Percentiles rank a stretch among this genome's conserved stretches.
Conservation (phyloP, 495 filamentous ascomycete genomes). For the Aspergillus carlsbadensis region DNA sequence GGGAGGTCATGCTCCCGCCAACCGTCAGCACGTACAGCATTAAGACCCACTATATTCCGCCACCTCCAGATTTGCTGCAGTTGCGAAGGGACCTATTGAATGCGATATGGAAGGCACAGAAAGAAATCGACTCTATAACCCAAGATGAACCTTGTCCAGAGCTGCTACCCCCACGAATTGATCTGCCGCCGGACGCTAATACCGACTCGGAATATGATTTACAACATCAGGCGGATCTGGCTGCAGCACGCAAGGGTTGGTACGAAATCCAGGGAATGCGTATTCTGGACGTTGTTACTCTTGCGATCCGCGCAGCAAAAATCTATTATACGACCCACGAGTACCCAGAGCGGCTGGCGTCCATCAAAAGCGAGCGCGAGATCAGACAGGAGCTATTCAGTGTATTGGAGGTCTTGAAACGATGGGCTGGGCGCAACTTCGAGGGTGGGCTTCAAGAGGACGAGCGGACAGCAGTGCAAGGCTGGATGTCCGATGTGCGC, state of each 20-base stretch:
- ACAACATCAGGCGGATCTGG: conserved; percentile 16
- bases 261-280: conserved; percentile 89
- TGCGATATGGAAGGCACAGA: conserved; percentile 67
- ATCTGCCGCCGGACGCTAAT: conserved; percentile 34
- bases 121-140: conserved; percentile 55
- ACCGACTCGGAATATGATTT: conserved; percentile 38
- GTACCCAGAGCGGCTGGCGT: conserved; percentile 74
- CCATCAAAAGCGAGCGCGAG: conserved; percentile 78
- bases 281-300: conserved; percentile 84
- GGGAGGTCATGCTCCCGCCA: conserved; percentile 80
- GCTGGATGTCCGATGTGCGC: conserved; percentile 76
- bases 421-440: conserved; percentile 86
- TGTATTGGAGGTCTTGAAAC: conserved; percentile 85
- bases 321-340: conserved; percentile 91
- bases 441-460: conserved; percentile 73
- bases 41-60: conserved; percentile 80
- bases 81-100: conserved; percentile 71
- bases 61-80: conserved; percentile 76
- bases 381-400: conserved; percentile 79
- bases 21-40: conserved; percentile 95
- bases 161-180: conserved; percentile 30
- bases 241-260: conserved; percentile 56
- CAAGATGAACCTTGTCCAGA: conserved; percentile 30
- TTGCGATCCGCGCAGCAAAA: conserved; percentile 91
- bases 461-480: conserved; percentile 67